Conservation (phyloP, 2,329 filamentous ascomycete genomes). For the Fusarium sp. region DNA sequence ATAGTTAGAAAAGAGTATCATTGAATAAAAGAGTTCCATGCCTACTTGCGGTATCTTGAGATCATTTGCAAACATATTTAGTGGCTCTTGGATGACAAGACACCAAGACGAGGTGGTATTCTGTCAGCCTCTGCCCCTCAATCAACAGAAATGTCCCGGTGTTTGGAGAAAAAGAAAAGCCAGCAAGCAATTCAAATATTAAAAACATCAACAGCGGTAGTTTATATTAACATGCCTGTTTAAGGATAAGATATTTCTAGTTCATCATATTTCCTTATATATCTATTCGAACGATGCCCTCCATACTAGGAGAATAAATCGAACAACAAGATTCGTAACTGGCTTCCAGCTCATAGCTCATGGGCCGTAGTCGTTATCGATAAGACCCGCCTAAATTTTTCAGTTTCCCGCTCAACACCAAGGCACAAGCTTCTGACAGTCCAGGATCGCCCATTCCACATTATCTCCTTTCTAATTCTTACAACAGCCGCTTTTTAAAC, state of each 20-base stretch:
- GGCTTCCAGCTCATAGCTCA: background rate
- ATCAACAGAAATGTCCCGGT: background rate
- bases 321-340: slow-evolving; percentile 1
- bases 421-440: slow-evolving; percentile 36
- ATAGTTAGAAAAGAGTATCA: background rate
- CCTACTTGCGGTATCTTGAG: background rate
- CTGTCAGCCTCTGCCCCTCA: slow-evolving; percentile 22
- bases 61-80: background rate
- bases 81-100: background rate
- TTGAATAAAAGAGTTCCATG: background rate
- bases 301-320: background rate
- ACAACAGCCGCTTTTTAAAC: slow-evolving; percentile 5
- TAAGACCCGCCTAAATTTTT: slow-evolving; percentile 52
- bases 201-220: background rate
- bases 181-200: background rate
- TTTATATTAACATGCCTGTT: background rate
- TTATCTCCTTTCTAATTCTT: slow-evolving; percentile 12
- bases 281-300: background rate
- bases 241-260: background rate
- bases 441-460: slow-evolving; percentile 21
- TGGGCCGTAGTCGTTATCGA: slow-evolving; percentile 48
- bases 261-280: background rate
- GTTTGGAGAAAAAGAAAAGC: background rate
- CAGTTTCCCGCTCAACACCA: slow-evolving; percentile 45
- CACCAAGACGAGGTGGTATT: background rate